phyloP scores from a whole-genome alignment of 306 rosid species.

The Sphenostylis stenocarpa region DNA sequence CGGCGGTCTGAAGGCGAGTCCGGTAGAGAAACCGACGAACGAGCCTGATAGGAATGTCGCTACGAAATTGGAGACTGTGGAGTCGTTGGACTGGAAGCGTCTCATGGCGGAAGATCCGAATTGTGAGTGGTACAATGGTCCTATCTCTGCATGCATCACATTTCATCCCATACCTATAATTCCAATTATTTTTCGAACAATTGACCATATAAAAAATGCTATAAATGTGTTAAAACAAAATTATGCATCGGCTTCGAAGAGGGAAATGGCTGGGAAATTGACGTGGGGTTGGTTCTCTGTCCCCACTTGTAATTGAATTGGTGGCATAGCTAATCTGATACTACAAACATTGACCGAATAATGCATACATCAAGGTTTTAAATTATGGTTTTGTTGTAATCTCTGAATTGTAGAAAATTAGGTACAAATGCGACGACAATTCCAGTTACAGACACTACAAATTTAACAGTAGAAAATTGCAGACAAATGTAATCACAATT shows the following conservation, averaged over 20 bases:
- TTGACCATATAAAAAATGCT: not conserved
- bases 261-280: slow-evolving; percentile 9
- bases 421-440: not conserved
- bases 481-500: not conserved
- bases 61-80: slow-evolving; percentile 50
- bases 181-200: not conserved
- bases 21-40: slow-evolving; percentile 46
- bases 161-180: not conserved
- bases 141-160: slow-evolving; percentile 32
- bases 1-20: slow-evolving; percentile 40
- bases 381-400: not conserved
- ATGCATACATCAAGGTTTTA: not conserved
- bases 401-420: not conserved
- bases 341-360: not conserved
- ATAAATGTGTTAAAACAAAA: not conserved
- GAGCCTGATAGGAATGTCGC: slow-evolving; percentile 49
- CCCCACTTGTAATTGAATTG: slow-evolving; percentile 5
- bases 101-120: slow-evolving; percentile 88
- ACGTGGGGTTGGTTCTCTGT: slow-evolving; percentile 6
- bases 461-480: not conserved
- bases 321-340: not conserved
- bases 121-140: slow-evolving; percentile 51
- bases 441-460: not conserved
- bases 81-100: slow-evolving; percentile 88
- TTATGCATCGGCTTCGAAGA: slow-evolving; percentile 16